Percentiles rank a stretch among this genome's conserved stretches.
These are phyloP conservation scores for Boletus speciosus DNA, from an alignment of 768 basidiomycete species.

Conservation along the genomic window DNA sequence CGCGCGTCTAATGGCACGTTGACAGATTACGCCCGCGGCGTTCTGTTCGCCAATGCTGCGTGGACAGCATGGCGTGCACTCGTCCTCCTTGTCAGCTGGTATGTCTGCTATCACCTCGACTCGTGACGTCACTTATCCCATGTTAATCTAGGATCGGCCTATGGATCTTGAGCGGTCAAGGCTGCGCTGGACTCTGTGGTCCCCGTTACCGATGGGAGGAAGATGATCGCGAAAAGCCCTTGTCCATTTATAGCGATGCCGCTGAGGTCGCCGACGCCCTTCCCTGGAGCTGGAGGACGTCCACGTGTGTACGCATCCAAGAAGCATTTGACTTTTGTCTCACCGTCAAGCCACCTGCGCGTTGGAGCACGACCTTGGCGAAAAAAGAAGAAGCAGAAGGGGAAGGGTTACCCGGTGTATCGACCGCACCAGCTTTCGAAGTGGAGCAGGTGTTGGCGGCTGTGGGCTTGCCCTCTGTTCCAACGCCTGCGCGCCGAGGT, in stretches of 20 bases:
- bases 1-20: conserved; percentile 56
- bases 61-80: conserved; percentile 78
- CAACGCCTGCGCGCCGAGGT: conserved; percentile 53
- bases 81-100: conserved; percentile 71
- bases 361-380: conserved; percentile 34
- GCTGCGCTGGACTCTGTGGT: conserved; percentile 79
- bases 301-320: conserved; percentile 65
- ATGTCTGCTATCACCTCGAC: not conserved
- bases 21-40: conserved; percentile 72
- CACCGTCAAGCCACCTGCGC: conserved; percentile 36
- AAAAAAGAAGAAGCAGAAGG: conserved; percentile 31
- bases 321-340: conserved; percentile 83
- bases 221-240: conserved; percentile 60
- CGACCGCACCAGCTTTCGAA: conserved; percentile 37
- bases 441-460: conserved; percentile 59
- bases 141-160: conserved; percentile 60
- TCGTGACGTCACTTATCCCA: not conserved
- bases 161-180: conserved; percentile 74
- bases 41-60: conserved; percentile 74
- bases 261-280: conserved; percentile 46
- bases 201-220: conserved; percentile 85
- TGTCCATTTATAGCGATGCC: conserved; percentile 47
- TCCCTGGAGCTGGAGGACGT: conserved; percentile 77
- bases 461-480: conserved; percentile 47
- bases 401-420: conserved; percentile 23